Base-by-base conservation (phyloP, 345 rosid genomes). In the Excoecaria cochinchinensis region DNA sequence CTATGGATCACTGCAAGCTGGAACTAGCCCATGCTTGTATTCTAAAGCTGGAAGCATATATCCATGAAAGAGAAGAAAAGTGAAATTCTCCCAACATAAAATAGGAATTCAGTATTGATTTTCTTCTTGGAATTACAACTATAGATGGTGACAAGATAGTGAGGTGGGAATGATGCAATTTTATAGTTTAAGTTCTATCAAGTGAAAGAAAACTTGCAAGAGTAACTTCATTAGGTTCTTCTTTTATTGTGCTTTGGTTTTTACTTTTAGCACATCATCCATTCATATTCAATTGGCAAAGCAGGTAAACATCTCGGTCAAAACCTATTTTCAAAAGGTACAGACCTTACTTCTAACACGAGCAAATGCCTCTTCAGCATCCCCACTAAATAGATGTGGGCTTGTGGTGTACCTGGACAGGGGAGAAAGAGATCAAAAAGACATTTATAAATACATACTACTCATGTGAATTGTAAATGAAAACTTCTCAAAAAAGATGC, bases 381-480 rank as follows among this genome's bases (percentile, higher is more conserved):
- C 92, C 70, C 71, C 94, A n/a, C 76, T 86, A 73, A 95, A 95
- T 76, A 95, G 88, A 85, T 93, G 99, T 17, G 99, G 99, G 78
- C 98, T 95, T 36, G 98, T 95, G 58, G 98, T 95, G 86, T 93
- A 93, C 80, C 99, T 95, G 71, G 69, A 64, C 75, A 78, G 19
- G 31, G 25, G 46, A 59, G 61, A 80, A 56, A 67, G 73, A 65
- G 50, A 75, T 16, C n/a, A 53, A 25, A 63, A 22, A 40, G 19
- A 22, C 40, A 77, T 59, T 48, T 53, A 65, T 5, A 58, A 64
- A 46, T 22, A 72, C 55, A 60, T 17, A 24, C 46, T 3, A 65
- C 31, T 70, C 74, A 52, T 22, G 59, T 64, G 60, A 75, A 71
- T 31, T 19, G 10, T 3, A 52, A 11, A n/a, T 48, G 64, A 0